Base-by-base conservation (phyloP, 1,139 yeast species). In the Debaryomyces psychrophilus region DNA sequence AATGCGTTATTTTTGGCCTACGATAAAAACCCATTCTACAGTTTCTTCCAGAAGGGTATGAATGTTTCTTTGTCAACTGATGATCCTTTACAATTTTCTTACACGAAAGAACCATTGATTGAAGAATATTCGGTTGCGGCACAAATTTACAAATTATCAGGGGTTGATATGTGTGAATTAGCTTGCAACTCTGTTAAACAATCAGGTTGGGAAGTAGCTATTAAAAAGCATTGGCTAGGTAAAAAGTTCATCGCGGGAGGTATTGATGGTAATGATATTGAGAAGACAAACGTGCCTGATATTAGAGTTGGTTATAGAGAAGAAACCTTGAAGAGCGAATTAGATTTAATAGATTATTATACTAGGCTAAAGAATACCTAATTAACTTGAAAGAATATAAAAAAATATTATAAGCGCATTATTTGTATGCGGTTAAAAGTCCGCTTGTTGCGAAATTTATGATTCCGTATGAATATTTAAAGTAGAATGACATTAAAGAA, bases 41-140 rank as follows among this genome's bases (percentile, higher is more conserved):
- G 82, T 54, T 95, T 90, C 65, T 93, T 92, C 77, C 86, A 86
- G 63, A 84, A 93, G 61, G 99, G 99, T 1, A 73, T 93, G 64
- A 93, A 92, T 61, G 97, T 93, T 31, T 89, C 97, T 0, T 74
- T 93, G 45, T 90, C 97, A 1, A 77, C 99, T 81, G 60, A 77
- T 53, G 81, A 76, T 58, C 81, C 81, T 5, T 67, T 95, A 48
- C 99, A 93, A 67, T 93, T 93, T 60, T 88, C 97, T 0, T 93
- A 90, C 69, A 93, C 99, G 22, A 84, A 95, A 57, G 99, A 93
- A 60, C 98, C 99, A n/a, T 76, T 93, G 58, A 93, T 93, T 57
- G 99, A 93, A 65, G 99, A 93, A 65, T 93, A 92, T 64, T 88
- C 97, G 2, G 97, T 93, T 28, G 99, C 99, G 3, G 97, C 97